Conservation (phyloP, 495 filamentous ascomycete species). For the Lophiotrema nucula region DNA sequence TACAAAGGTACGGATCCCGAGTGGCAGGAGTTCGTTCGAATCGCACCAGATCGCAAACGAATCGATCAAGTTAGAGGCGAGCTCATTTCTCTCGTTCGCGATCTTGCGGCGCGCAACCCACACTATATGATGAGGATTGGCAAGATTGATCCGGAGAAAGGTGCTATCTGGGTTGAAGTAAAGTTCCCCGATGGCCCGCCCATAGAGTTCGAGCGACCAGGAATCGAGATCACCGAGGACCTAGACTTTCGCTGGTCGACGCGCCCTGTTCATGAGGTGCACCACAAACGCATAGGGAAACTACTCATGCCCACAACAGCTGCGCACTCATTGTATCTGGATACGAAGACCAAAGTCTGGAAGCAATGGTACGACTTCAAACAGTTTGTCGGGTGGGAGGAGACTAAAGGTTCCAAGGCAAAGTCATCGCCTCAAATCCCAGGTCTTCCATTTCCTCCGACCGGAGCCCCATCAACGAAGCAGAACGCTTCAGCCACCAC, state of each 20-base stretch:
- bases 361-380: slow-evolving; percentile 7
- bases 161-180: slow-evolving; percentile 59
- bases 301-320: slow-evolving; percentile 47
- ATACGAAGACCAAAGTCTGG: slow-evolving; percentile 31
- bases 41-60: slow-evolving; percentile 53
- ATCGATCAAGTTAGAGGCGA: slow-evolving; percentile 52
- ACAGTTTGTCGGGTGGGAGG: slow-evolving; percentile 11
- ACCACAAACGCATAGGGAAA: slow-evolving; percentile 43
- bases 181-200: slow-evolving; percentile 60
- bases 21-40: slow-evolving; percentile 63
- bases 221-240: slow-evolving; percentile 56
- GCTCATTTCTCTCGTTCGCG: slow-evolving; percentile 49
- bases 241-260: slow-evolving; percentile 51
- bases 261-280: slow-evolving; percentile 44
- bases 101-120: slow-evolving; percentile 20
- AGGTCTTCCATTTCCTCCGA: not conserved
- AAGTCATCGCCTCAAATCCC: not conserved
- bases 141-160: slow-evolving; percentile 45
- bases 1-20: slow-evolving; percentile 68
- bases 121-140: slow-evolving; percentile 48
- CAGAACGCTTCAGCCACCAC: not conserved
- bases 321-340: slow-evolving; percentile 42
- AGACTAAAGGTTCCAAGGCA: not conserved
- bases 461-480: not conserved
- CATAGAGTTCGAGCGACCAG: slow-evolving; percentile 58